Percentiles rank a stretch among this genome's conserved stretches.
phyloP scores from a whole-genome alignment of 225 moss, liverwort and hornwort genomes.

The Physcomitrellopsis africana region DNA sequence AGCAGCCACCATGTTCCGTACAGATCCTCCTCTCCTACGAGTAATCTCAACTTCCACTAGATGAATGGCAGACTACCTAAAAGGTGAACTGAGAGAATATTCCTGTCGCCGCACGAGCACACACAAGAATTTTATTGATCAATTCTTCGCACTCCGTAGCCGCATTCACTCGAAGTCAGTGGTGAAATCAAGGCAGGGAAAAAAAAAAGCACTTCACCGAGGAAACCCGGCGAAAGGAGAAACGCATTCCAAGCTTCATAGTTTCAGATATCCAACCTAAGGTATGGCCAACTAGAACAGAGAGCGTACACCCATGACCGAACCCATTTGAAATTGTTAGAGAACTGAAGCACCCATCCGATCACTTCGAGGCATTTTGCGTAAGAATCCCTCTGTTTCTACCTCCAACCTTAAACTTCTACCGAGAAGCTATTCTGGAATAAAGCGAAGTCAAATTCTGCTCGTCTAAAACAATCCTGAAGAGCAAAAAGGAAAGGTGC shows the following conservation, averaged over 20 bases:
- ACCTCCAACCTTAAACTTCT: no score
- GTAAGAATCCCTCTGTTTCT: no score
- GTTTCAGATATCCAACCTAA: not conserved
- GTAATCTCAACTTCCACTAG: not conserved
- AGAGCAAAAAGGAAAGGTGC: not conserved
- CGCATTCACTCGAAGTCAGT: no score
- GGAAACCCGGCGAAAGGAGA: not conserved
- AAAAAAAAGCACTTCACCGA: not conserved
- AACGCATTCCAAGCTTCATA: not conserved
- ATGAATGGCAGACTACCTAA: not conserved
- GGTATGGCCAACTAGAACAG: constrained; percentile 1
- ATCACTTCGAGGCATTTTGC: no score
- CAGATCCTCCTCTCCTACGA: not conserved
- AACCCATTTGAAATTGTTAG: not conserved
- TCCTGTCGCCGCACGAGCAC: constrained; percentile 4
- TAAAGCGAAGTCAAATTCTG: no score
- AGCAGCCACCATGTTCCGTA: constrained; percentile 1
- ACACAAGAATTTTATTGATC: not conserved
- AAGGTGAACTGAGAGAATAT: not conserved
- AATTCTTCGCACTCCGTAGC: not conserved
- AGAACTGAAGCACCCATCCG: not conserved
- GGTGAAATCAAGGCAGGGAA: not conserved
- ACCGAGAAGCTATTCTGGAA: no score
- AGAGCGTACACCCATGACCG: not conserved
- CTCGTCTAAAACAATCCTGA: not conserved